A percentile compares a stretch with the other conserved stretches of the same genome.
Conservation (phyloP, 164 flowering plant genomes). For the Taxillus chinensis region DNA sequence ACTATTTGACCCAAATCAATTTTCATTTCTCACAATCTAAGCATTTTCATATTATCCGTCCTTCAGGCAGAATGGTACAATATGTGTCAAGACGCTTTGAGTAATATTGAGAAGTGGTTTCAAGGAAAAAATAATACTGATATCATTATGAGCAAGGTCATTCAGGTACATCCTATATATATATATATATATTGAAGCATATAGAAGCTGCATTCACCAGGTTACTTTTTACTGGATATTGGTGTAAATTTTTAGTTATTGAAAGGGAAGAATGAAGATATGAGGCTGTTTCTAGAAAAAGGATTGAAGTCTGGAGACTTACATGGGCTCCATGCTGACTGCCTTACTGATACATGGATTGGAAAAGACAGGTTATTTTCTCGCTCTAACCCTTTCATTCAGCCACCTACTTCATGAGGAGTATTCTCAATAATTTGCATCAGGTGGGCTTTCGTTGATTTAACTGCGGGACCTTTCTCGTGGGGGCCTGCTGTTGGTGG, state of each 20-base stretch:
- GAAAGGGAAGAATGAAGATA: conserved; percentile 63
- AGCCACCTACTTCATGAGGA: background rate
- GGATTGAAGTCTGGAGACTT: conserved; percentile 67
- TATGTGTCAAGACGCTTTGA: conserved; percentile 45
- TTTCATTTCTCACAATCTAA: too few relatives aligned
- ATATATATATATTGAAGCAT: background rate
- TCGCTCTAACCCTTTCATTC: background rate
- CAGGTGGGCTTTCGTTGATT: conserved; percentile 96
- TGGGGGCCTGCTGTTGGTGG: conserved; percentile 99
- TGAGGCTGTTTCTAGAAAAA: conserved; percentile 52
- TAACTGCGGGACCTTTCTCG: conserved; percentile 95
- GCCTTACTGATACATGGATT: conserved; percentile 93
- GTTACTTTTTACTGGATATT: background rate
- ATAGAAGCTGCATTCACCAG: too few relatives aligned
- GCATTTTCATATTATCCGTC: too few relatives aligned
- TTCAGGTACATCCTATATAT: conserved; percentile 37
- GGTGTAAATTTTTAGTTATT: conserved; percentile 32
- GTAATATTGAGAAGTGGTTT: conserved; percentile 44
- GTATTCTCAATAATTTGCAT: conserved; percentile 9
- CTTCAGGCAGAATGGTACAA: conserved; percentile 81
- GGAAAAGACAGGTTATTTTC: conserved; percentile 64
- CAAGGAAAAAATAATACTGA: conserved; percentile 57
- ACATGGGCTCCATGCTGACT: conserved; percentile 65
- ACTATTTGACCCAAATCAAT: too few relatives aligned
- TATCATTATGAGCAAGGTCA: conserved; percentile 51